Conservation (phyloP, 306 rosid genomes). For the Quercus agrifolia region DNA sequence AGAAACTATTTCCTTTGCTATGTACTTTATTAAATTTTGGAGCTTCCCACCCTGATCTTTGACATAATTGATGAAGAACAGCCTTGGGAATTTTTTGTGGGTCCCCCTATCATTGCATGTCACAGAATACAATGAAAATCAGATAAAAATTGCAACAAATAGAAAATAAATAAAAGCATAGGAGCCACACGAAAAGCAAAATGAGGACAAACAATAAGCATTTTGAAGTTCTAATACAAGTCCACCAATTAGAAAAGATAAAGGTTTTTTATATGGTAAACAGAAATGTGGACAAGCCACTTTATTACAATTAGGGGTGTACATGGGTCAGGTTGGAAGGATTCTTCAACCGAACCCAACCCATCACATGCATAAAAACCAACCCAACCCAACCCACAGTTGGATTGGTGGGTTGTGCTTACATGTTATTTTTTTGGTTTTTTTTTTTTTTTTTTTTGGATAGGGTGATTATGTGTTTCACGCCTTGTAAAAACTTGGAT, state of each 20-base stretch:
- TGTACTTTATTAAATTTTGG: conserved; percentile 75
- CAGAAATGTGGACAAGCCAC: neutral
- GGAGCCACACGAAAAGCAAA: neutral
- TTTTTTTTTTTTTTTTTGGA: no score
- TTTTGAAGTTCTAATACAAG: neutral
- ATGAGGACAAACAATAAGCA: neutral
- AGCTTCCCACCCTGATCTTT: conserved; percentile 96
- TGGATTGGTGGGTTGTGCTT: no score
- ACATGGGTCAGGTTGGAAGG: no score
- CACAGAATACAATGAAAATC: conserved; percentile 6
- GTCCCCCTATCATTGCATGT: conserved; percentile 59
- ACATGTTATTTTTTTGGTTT: no score
- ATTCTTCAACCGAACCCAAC: no score
- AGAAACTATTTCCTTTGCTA: conserved; percentile 56
- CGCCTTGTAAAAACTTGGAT: no score
- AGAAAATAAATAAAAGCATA: conserved; percentile 12
- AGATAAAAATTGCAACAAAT: conserved; percentile 11
- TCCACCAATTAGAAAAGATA: neutral
- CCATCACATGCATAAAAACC: no score
- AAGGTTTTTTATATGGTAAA: neutral
- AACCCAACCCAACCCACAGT: no score
- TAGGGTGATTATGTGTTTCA: no score
- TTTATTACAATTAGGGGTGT: neutral
- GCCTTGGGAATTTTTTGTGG: conserved; percentile 91
- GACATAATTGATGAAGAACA: conserved; percentile 90